phyloP scores from a whole-genome alignment of 2,329 filamentous ascomycete species.

The Magnaporthiopsis poae region DNA sequence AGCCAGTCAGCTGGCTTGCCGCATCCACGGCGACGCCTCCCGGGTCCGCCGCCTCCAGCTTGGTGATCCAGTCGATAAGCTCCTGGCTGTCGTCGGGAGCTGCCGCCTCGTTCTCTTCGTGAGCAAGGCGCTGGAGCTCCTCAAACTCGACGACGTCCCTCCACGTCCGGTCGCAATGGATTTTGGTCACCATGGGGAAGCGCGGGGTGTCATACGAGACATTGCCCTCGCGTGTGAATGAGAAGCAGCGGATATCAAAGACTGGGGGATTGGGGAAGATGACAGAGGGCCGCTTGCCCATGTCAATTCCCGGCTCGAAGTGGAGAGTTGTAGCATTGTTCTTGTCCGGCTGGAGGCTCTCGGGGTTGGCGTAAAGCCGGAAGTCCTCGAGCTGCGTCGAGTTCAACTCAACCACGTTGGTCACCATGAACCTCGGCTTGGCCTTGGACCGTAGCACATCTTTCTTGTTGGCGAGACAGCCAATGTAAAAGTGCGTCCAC shows the following conservation, averaged over 20 bases:
- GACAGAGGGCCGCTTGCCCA: constrained; percentile 31
- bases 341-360: constrained; percentile 26
- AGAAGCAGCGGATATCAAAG: constrained; percentile 70
- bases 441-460: constrained; percentile 40
- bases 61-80: constrained; percentile 49
- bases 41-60: constrained; percentile 47
- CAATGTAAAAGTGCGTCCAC: constrained; percentile 76
- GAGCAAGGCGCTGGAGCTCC: constrained; percentile 56
- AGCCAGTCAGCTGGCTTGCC: constrained; percentile 32
- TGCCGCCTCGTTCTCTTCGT: constrained; percentile 40
- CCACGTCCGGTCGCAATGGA: constrained; percentile 66
- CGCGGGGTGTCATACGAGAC: constrained; percentile 61
- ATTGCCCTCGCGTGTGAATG: constrained; percentile 63
- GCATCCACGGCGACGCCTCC: constrained; percentile 32
- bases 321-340: constrained; percentile 35
- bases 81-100: constrained; percentile 49
- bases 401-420: constrained; percentile 53
- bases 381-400: constrained; percentile 41
- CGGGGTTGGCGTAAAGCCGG: constrained; percentile 35
- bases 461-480: constrained; percentile 61
- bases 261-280: constrained; percentile 64
- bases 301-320: constrained; percentile 34
- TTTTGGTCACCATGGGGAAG: constrained; percentile 66
- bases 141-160: constrained; percentile 58
- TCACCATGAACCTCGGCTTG: constrained; percentile 54